Percentiles rank a stretch among this genome's conserved stretches.
phyloP scores from a whole-genome alignment of 1,284 basidiomycete genomes.

The Cryptococcus depauperatus region DNA sequence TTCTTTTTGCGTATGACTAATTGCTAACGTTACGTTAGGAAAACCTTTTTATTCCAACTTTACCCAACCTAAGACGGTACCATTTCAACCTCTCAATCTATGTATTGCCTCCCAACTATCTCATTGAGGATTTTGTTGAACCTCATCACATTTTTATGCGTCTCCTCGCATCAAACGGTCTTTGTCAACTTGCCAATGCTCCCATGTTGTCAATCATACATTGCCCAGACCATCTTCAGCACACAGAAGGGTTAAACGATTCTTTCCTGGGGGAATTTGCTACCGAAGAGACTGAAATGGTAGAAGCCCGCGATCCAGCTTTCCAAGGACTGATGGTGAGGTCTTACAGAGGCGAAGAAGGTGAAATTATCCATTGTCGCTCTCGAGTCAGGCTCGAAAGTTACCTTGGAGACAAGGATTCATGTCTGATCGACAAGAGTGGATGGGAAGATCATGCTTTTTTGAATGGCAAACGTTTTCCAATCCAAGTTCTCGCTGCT shows the following conservation, averaged over 20 bases:
- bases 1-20: neutral
- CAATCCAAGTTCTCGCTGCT: slow-evolving; percentile 1
- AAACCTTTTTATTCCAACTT: slow-evolving; percentile 3
- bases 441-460: slow-evolving; percentile 5
- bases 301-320: neutral
- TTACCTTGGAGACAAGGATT: neutral
- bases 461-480: neutral
- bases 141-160: neutral
- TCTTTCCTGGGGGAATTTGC: neutral
- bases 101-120: neutral
- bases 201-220: neutral
- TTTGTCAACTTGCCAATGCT: neutral
- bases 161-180: neutral
- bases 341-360: neutral
- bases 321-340: slow-evolving; percentile 5
- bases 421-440: neutral
- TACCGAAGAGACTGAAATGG: neutral
- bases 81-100: slow-evolving; percentile 6
- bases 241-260: too few species aligned
- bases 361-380: slow-evolving; percentile 4
- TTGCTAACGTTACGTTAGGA: neutral
- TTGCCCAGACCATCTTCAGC: neutral
- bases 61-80: slow-evolving; percentile 7
- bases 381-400: neutral
- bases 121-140: neutral